Percentiles rank a stretch among this genome's conserved stretches.
Evolutionary conservation across 139 green algal species (phyloP).

Genomic region (Chlamydomonas sp.): DNA sequence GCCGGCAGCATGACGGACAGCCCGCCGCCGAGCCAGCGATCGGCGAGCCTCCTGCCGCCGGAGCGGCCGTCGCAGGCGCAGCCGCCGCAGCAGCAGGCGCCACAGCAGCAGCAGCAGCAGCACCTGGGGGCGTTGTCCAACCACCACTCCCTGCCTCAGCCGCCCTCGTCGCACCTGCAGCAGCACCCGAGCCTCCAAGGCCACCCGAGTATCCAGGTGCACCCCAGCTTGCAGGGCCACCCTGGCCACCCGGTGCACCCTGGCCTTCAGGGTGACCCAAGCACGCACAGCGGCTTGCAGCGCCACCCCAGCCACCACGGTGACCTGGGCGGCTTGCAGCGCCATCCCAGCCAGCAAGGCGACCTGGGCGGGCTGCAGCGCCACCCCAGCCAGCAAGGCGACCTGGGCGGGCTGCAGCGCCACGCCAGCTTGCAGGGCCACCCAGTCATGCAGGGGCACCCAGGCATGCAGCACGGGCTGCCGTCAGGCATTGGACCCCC

Average conservation of each 20-base stretch:
- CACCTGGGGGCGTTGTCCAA: not conserved
- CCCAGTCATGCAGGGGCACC: not conserved
- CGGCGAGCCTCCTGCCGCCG: not conserved
- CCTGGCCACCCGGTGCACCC: not conserved
- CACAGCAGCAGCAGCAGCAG: not conserved
- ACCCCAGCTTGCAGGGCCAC: slow-evolving; percentile 2
- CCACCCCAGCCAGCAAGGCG: not conserved
- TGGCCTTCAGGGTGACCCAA: not conserved
- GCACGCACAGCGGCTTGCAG: not conserved
- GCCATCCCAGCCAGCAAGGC: not conserved
- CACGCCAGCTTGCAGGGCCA: not conserved
- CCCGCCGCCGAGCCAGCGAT: slow-evolving; percentile 22
- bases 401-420: not conserved
- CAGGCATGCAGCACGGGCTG: not conserved
- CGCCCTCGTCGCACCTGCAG: not conserved
- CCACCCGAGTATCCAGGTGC: not conserved
- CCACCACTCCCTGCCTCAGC: slow-evolving; percentile 31
- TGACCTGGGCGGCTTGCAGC: not conserved
- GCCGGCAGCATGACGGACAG: slow-evolving; percentile 42
- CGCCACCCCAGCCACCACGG: not conserved
- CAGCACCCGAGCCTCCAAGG: not conserved
- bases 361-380: not conserved
- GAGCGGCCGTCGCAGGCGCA: not conserved
- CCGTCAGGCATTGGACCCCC: not conserved
- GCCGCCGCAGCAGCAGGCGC: not conserved